A percentile compares a stretch with the other conserved stretches of the same genome.
These are phyloP conservation scores for Scheffersomyces lignicola DNA, from an alignment of 1,139 yeast genomes.

Conservation along the genomic window DNA sequence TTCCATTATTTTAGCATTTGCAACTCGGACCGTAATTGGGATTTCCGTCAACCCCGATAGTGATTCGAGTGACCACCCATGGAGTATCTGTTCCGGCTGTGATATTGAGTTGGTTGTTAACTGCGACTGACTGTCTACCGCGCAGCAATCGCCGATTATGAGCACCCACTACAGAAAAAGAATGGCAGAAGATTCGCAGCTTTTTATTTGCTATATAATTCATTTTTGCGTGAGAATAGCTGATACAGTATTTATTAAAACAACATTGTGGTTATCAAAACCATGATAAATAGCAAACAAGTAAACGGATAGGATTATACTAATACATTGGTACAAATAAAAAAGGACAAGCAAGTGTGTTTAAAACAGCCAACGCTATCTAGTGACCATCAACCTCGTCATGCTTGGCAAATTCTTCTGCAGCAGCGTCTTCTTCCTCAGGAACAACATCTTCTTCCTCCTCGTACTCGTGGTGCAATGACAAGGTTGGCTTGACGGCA, in stretches of 20 bases:
- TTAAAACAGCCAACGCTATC: conserved; percentile 2
- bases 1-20: conserved; percentile 37
- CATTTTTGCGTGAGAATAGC: background rate
- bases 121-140: background rate
- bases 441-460: conserved; percentile 62
- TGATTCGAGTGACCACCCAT: too few relatives aligned
- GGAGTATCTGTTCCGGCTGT: background rate
- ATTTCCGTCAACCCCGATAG: background rate
- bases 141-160: background rate
- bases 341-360: background rate
- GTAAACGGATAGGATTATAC: background rate
- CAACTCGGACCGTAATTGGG: conserved; percentile 19
- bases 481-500: conserved; percentile 89
- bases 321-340: conserved; percentile 4
- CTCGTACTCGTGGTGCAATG: conserved; percentile 77
- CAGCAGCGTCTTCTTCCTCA: conserved; percentile 52
- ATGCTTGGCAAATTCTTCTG: conserved; percentile 43
- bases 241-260: conserved; percentile 2
- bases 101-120: conserved; percentile 1
- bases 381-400: conserved; percentile 25
- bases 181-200: background rate
- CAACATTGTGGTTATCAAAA: conserved; percentile 3
- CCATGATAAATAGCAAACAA: conserved; percentile 1
- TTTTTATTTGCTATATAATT: background rate
- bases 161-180: too few relatives aligned